Evolutionary conservation across 345 rosid species (phyloP).

Genomic region (Eucalyptus shirleyi): DNA sequence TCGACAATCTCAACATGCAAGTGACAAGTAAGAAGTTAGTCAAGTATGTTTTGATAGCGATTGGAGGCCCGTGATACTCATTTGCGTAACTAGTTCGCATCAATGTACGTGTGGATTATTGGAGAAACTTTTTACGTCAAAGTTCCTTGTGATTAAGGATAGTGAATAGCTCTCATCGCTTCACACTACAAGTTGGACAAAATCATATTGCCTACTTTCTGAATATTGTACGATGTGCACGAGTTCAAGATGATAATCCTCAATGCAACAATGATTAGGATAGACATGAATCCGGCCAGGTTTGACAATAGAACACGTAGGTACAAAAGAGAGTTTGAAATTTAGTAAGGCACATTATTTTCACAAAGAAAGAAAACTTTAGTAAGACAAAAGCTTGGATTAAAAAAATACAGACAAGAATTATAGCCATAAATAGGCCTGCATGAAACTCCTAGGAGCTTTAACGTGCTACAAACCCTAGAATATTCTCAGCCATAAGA

Average conservation of each 20-base stretch:
- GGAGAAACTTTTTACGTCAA: neutral
- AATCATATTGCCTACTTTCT: neutral
- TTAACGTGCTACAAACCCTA: neutral
- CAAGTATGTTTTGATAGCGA: neutral
- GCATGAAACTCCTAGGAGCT: neutral
- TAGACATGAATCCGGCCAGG: neutral
- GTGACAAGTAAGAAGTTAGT: neutral
- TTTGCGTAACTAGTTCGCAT: neutral
- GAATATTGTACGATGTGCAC: neutral
- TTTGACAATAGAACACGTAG: neutral
- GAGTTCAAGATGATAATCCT: neutral
- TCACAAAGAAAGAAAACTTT: neutral
- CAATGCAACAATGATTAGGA: neutral
- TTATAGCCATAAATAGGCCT: neutral
- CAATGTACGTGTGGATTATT: neutral
- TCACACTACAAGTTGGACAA: neutral
- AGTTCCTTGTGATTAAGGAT: neutral
- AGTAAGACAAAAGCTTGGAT: neutral
- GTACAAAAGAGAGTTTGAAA: neutral
- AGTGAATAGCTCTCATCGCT: neutral
- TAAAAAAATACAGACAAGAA: neutral
- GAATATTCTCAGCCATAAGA: constrained; percentile 2
- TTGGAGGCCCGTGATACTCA: neutral
- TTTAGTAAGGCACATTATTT: neutral
- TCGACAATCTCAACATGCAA: neutral